Evolutionary conservation across 2,329 filamentous ascomycete species (phyloP).

Genomic region (Tolypocladium endophyticum): DNA sequence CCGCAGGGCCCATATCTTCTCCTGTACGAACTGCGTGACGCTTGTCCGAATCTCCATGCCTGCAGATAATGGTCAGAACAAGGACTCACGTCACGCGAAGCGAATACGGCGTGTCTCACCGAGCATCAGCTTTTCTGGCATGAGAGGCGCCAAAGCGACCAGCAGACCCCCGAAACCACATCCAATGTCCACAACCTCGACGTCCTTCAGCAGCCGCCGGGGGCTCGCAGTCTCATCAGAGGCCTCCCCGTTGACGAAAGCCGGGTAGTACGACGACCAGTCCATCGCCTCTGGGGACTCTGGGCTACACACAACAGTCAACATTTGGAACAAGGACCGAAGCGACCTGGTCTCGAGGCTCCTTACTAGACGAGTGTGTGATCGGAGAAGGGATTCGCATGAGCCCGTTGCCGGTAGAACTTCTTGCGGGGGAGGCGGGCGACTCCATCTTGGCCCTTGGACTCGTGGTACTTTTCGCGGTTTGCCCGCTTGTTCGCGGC

Average conservation of each 20-base stretch:
- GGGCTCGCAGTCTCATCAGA: constrained; percentile 16
- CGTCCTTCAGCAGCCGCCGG: constrained; percentile 40
- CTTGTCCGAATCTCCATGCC: constrained; percentile 88
- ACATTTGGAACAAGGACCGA: not conserved
- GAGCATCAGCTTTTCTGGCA: constrained; percentile 75
- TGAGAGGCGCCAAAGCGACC: constrained; percentile 69
- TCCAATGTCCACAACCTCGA: constrained; percentile 93
- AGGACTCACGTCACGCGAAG: not conserved
- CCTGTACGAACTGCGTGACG: constrained; percentile 83
- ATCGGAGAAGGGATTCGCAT: constrained; percentile 97
- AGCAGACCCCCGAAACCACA: constrained; percentile 92
- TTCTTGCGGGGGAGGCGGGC: constrained; percentile 78
- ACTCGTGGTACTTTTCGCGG: constrained; percentile 54
- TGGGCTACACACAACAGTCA: constrained; percentile 46
- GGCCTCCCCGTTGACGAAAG: constrained; percentile 42
- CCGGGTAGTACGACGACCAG: constrained; percentile 77
- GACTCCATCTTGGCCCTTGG: constrained; percentile 38
- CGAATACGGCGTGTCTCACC: constrained; percentile 37
- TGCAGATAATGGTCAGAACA: constrained; percentile 17
- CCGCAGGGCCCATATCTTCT: constrained; percentile 75
- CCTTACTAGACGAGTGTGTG: constrained; percentile 76
- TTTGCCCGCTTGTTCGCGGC: constrained; percentile 47
- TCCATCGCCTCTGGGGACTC: constrained; percentile 75
- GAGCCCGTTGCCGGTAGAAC: constrained; percentile 91
- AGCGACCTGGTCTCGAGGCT: not conserved